Conservation (phyloP, 2,329 filamentous ascomycete genomes). For the Exophiala mesophila region DNA sequence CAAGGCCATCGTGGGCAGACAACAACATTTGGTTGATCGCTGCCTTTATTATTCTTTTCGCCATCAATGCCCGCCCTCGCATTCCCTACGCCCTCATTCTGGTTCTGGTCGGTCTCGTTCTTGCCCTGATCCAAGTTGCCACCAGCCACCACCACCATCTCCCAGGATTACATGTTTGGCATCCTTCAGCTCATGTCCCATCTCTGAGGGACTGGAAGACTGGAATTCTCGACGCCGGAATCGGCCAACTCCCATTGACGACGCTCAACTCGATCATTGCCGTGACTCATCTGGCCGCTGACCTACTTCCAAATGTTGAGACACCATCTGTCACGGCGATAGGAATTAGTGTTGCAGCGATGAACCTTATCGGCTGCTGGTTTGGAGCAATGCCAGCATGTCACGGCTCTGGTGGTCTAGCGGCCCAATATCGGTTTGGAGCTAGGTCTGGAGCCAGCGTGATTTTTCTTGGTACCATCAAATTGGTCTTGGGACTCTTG, state of each 20-base stretch:
- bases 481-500: conserved; percentile 69
- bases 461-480: conserved; percentile 69
- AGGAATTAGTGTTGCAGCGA: conserved; percentile 72
- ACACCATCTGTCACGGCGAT: conserved; percentile 70
- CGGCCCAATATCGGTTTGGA: conserved; percentile 86
- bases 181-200: conserved; percentile 50
- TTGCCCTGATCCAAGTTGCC: conserved; percentile 49
- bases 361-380: conserved; percentile 84
- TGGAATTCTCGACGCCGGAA: conserved; percentile 61
- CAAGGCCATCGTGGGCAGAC: conserved; percentile 61
- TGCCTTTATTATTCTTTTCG: conserved; percentile 66
- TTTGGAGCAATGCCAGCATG: conserved; percentile 95
- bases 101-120: conserved; percentile 62
- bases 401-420: conserved; percentile 85
- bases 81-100: conserved; percentile 75
- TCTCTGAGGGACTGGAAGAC: conserved; percentile 43
- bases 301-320: conserved; percentile 66
- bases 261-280: conserved; percentile 90
- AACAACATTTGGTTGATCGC: conserved; percentile 73
- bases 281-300: conserved; percentile 70
- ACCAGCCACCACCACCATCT: conserved; percentile 9
- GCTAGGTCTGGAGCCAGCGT: conserved; percentile 82
- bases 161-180: conserved; percentile 58
- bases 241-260: conserved; percentile 86
- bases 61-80: conserved; percentile 58